Base-by-base conservation (phyloP, 208 protist species). In the Wallacemonas sp. region DNA sequence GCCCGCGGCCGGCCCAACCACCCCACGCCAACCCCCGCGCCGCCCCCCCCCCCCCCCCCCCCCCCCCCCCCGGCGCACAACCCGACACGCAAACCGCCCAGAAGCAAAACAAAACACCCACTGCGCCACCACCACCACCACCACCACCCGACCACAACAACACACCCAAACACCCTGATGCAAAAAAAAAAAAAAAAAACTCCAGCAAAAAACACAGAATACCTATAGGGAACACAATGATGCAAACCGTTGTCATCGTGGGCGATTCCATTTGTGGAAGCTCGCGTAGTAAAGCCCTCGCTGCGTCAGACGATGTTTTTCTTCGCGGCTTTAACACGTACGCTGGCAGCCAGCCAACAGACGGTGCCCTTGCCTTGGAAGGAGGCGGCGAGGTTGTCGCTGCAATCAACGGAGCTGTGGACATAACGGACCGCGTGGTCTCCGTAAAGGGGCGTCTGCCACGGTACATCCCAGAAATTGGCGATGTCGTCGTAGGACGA, bases 401-500 rank as follows among this genome's bases (percentile, higher is more conserved):
- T 28, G 83, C 92, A 0, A 82, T 95, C 28, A 93, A 80, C 62
- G 92, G 92, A 1, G 22, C 81, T 24, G 80, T 94, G 26, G 89
- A 97, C 31, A 65, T 94, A 0, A 94, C 87, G 1, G 89, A 94
- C 58, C 76, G 86, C 21, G 89, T 97, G 28, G 82, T 97, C 14
- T 97, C 92, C 14, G 77, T 97, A 17, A 89, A 81, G 46, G 89
- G 89, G 0, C 62, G 80, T 11, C 66, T 72, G 9, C 70, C 89
- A 0, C 72, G 95, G 8, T 99, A 99, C 58, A 68, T 79, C 14
- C 94, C 97, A 5, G 98, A 99, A 60, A 90, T 99, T 26, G 98
- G 98, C 2, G 98, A 99, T 75, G 95, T 99, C 21, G 88, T 99
- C 1, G 95, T 99, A 12, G 96, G 97, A 1, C 75, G 98, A 12